Conservation (phyloP, 331 rosid genomes). For the Rosa hybrid region DNA sequence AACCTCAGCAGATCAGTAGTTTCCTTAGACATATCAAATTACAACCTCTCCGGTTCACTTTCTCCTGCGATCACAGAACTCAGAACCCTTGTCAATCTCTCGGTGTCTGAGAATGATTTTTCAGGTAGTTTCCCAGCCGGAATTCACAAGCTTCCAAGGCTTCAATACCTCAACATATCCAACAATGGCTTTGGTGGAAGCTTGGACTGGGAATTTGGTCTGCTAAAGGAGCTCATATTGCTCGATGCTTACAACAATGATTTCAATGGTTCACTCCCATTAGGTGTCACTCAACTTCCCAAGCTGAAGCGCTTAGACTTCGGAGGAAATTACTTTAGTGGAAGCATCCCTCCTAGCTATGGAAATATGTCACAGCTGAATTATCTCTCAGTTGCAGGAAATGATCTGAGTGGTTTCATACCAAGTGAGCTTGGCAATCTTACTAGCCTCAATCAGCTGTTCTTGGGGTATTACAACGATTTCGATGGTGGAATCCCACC, state of each 20-base stretch:
- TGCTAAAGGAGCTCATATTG: constrained; percentile 44
- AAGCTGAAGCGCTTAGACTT: constrained; percentile 60
- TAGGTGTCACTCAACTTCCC: constrained; percentile 46
- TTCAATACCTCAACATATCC: constrained; percentile 74
- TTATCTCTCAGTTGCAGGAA: constrained; percentile 75
- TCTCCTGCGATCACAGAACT: constrained; percentile 66
- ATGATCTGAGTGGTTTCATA: constrained; percentile 72
- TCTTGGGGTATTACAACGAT: constrained; percentile 70
- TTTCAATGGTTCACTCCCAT: constrained; percentile 73
- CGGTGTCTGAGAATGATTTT: constrained; percentile 56
- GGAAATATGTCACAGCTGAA: constrained; percentile 57
- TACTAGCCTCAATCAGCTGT: constrained; percentile 55
- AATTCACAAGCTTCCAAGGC: constrained; percentile 44
- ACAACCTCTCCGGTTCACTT: constrained; percentile 64
- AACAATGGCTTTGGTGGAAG: constrained; percentile 68
- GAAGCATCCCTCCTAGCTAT: constrained; percentile 67
- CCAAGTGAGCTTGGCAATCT: constrained; percentile 80
- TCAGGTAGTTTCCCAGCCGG: constrained; percentile 51
- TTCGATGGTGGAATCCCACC: constrained; percentile 79
- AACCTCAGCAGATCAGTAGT: constrained; percentile 43
- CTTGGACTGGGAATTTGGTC: constrained; percentile 54
- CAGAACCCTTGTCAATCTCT: constrained; percentile 47
- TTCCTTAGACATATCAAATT: constrained; percentile 64
- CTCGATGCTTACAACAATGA: constrained; percentile 76
- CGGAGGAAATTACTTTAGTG: constrained; percentile 80